A percentile compares a stretch with the other conserved stretches of the same genome.
Evolutionary conservation across 2,329 filamentous ascomycete species (phyloP).

Genomic region (Anisogramma anomala): DNA sequence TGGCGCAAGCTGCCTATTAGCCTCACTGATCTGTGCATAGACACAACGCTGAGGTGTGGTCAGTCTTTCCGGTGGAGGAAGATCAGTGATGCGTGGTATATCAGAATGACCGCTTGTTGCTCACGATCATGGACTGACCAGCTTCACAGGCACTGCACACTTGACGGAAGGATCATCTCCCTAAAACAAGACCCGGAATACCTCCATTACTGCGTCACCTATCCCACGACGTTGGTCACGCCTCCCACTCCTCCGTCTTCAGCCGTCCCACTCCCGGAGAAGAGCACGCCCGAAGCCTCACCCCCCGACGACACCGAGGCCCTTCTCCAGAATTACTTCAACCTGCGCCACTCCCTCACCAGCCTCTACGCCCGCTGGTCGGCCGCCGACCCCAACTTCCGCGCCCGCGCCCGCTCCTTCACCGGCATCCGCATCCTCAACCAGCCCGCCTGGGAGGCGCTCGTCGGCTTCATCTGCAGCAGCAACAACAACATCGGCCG

Average conservation of each 20-base stretch:
- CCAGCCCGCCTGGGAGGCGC: slow-evolving; percentile 91
- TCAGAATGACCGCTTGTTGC: background rate
- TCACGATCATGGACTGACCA: background rate
- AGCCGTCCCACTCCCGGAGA: slow-evolving; percentile 9
- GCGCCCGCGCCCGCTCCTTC: slow-evolving; percentile 74
- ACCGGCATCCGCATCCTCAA: slow-evolving; percentile 83
- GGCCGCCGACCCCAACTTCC: slow-evolving; percentile 73
- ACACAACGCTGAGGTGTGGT: slow-evolving; percentile 86
- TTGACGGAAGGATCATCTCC: slow-evolving; percentile 75
- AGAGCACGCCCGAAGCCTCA: background rate
- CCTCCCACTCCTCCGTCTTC: slow-evolving; percentile 27
- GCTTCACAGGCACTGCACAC: slow-evolving; percentile 56
- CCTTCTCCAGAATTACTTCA: slow-evolving; percentile 76
- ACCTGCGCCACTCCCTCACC: slow-evolving; percentile 64
- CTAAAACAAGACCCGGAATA: slow-evolving; percentile 69
- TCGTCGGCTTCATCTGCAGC: slow-evolving; percentile 93
- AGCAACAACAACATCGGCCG: slow-evolving; percentile 96
- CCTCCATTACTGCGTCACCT: slow-evolving; percentile 70
- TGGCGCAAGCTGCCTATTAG: slow-evolving; percentile 82
- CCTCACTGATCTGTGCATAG: slow-evolving; percentile 79
- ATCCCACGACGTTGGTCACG: slow-evolving; percentile 29
- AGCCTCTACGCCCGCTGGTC: slow-evolving; percentile 34
- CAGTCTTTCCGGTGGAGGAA: slow-evolving; percentile 96
- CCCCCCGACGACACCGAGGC: slow-evolving; percentile 55
- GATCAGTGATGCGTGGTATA: slow-evolving; percentile 70